Evolutionary conservation across 2,329 filamentous ascomycete genomes (phyloP).

Genomic region (Biscogniauxia sp.): DNA sequence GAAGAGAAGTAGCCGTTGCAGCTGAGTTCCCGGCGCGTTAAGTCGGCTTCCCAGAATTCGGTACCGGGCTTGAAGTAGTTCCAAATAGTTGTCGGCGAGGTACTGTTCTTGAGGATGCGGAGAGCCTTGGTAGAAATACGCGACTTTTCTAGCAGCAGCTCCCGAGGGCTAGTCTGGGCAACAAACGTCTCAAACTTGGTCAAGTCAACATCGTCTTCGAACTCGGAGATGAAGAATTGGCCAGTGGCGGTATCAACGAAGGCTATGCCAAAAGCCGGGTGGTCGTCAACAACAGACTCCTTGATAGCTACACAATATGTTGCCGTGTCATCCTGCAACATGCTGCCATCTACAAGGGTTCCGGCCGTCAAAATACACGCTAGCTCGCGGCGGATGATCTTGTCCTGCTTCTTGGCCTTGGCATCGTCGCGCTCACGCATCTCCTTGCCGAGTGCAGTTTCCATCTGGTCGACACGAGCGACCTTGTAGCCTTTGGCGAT

Average conservation of each 20-base stretch:
- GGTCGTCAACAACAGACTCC: slow-evolving; percentile 67
- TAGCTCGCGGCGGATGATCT: slow-evolving; percentile 88
- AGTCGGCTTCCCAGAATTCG: slow-evolving; percentile 89
- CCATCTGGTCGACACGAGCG: slow-evolving; percentile 92
- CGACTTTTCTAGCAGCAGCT: slow-evolving; percentile 86
- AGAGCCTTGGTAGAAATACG: slow-evolving; percentile 83
- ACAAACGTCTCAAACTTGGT: slow-evolving; percentile 98
- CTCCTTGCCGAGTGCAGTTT: slow-evolving; percentile 92
- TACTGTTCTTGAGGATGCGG: slow-evolving; percentile 95
- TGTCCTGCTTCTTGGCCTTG: slow-evolving; percentile 74
- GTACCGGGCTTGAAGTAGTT: slow-evolving; percentile 82
- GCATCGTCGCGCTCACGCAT: slow-evolving; percentile 87
- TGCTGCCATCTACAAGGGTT: slow-evolving; percentile 90
- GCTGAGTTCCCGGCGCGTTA: slow-evolving; percentile 76
- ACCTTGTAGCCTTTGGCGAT: slow-evolving; percentile 98
- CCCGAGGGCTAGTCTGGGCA: slow-evolving; percentile 84
- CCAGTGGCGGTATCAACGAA: slow-evolving; percentile 96
- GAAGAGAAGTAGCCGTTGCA: slow-evolving; percentile 74
- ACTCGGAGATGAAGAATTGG: slow-evolving; percentile 90
- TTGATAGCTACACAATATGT: slow-evolving; percentile 97
- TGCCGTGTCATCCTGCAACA: slow-evolving; percentile 97
- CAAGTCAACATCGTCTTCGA: slow-evolving; percentile 86
- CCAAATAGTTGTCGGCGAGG: slow-evolving; percentile 88
- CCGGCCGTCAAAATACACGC: slow-evolving; percentile 88
- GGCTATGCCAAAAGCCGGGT: slow-evolving; percentile 83